Conservation (phyloP, 1,139 yeast species). For the Cylindricascospora bacillispora region DNA sequence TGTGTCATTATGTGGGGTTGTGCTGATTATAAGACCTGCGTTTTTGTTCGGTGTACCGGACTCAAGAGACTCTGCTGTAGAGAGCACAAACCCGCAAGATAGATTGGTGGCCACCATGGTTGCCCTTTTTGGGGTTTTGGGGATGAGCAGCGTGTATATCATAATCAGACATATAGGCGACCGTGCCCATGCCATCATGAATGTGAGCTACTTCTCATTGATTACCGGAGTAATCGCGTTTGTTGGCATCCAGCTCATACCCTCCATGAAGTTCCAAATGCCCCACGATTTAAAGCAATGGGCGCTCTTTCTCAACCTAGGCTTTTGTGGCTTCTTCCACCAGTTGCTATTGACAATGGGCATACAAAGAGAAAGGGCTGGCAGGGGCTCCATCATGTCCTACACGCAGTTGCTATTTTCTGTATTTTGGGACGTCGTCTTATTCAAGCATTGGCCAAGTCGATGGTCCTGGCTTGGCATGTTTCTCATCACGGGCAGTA, state of each 20-base stretch:
- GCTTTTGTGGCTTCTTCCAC: constrained; percentile 69
- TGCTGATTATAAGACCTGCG: constrained; percentile 73
- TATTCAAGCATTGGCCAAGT: constrained; percentile 68
- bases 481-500: constrained; percentile 51
- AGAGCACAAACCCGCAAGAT: constrained; percentile 11
- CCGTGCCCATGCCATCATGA: constrained; percentile 64
- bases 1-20: constrained; percentile 60
- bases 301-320: constrained; percentile 48
- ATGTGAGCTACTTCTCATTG: constrained; percentile 66
- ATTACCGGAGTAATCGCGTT: constrained; percentile 45
- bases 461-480: constrained; percentile 60
- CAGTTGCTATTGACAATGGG: constrained; percentile 75
- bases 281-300: constrained; percentile 55
- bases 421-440: constrained; percentile 55
- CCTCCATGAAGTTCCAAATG: constrained; percentile 44
- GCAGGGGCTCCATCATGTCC: constrained; percentile 61
- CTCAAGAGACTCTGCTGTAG: constrained; percentile 24
- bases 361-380: constrained; percentile 69
- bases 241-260: constrained; percentile 41
- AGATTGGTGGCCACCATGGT: constrained; percentile 45
- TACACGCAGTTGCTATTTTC: constrained; percentile 75
- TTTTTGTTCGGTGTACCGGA: constrained; percentile 42
- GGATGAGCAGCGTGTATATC: constrained; percentile 61
- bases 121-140: constrained; percentile 57
- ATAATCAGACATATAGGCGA: constrained; percentile 63